A percentile compares a stretch with the other conserved stretches of the same genome.
These are phyloP conservation scores for Emergomyces orientalis DNA, from an alignment of 2,329 filamentous ascomycete genomes.

Conservation along the genomic window DNA sequence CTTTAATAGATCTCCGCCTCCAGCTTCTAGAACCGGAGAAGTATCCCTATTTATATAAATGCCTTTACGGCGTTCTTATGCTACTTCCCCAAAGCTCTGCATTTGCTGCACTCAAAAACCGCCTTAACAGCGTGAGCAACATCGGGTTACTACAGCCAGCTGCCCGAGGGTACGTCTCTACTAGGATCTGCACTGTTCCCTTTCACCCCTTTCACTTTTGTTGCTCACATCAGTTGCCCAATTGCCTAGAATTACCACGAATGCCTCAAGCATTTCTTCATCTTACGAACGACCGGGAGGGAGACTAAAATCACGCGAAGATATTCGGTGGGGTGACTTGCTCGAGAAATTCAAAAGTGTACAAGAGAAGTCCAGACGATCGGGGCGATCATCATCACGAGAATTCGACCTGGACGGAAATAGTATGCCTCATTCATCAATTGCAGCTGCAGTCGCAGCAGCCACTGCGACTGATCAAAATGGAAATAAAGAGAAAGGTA, in stretches of 20 bases:
- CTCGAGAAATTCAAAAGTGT: constrained; percentile 90
- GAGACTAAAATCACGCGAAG: constrained; percentile 70
- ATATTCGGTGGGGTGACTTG: constrained; percentile 87
- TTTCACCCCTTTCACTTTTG: background rate
- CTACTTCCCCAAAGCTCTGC: constrained; percentile 95
- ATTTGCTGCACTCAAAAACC: constrained; percentile 92
- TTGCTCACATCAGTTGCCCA: background rate
- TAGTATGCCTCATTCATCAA: constrained; percentile 29
- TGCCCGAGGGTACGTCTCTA: constrained; percentile 59
- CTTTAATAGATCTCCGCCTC: constrained; percentile 68
- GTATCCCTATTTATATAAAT: constrained; percentile 93
- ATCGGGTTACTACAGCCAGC: constrained; percentile 89
- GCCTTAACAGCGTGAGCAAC: constrained; percentile 91
- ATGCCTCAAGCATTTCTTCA: constrained; percentile 20
- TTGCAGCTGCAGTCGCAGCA: constrained; percentile 25
- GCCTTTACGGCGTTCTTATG: constrained; percentile 94
- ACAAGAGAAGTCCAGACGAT: constrained; percentile 72
- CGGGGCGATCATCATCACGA: constrained; percentile 47
- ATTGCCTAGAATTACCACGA: background rate
- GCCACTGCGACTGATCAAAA: constrained; percentile 21
- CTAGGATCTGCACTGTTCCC: background rate
- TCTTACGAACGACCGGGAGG: constrained; percentile 55
- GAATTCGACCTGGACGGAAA: constrained; percentile 44
- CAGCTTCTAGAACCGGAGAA: constrained; percentile 93
- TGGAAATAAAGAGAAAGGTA: constrained; percentile 24